phyloP scores from a whole-genome alignment of 2,329 filamentous ascomycete species.

The Nemania serpens region DNA sequence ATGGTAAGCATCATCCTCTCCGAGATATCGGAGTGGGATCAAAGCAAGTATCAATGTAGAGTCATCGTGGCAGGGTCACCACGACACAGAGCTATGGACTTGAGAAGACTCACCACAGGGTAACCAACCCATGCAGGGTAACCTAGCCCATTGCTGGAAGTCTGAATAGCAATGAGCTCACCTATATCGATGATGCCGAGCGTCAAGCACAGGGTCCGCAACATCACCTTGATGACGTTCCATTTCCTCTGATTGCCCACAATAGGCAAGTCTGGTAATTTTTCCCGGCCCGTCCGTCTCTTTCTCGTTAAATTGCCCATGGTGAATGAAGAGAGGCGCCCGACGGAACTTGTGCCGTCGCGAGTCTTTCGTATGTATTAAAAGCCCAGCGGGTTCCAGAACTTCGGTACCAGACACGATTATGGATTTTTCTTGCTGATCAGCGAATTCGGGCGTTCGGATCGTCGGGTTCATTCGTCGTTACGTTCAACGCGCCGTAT shows the following conservation, averaged over 20 bases:
- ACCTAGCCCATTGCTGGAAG: background rate
- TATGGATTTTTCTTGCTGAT: background rate
- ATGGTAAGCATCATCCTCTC: conserved; percentile 1
- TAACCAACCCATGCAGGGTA: conserved; percentile 9
- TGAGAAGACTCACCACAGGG: conserved; percentile 16
- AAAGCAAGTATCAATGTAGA: background rate
- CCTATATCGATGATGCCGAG: conserved; percentile 19
- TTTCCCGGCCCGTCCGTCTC: background rate
- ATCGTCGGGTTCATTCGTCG: conserved; percentile 12
- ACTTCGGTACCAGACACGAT: background rate
- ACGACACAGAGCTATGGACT: background rate
- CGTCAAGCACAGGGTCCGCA: conserved; percentile 27
- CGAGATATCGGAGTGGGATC: background rate
- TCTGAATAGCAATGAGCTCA: conserved; percentile 20
- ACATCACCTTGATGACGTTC: conserved; percentile 34
- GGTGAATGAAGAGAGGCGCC: conserved; percentile 7
- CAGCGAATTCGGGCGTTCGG: background rate
- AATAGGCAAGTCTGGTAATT: conserved; percentile 25
- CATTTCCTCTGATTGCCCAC: conserved; percentile 31
- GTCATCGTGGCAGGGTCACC: background rate
- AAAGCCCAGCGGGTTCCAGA: background rate
- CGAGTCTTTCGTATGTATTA: background rate
- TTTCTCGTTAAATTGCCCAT: conserved; percentile 11
- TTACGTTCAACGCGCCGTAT: conserved; percentile 16
- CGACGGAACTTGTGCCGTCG: background rate